A percentile compares a stretch with the other conserved stretches of the same genome.
Evolutionary conservation across 192 early-diverging fungal species (phyloP).

Genomic region (Umbelopsis ramanniana): DNA sequence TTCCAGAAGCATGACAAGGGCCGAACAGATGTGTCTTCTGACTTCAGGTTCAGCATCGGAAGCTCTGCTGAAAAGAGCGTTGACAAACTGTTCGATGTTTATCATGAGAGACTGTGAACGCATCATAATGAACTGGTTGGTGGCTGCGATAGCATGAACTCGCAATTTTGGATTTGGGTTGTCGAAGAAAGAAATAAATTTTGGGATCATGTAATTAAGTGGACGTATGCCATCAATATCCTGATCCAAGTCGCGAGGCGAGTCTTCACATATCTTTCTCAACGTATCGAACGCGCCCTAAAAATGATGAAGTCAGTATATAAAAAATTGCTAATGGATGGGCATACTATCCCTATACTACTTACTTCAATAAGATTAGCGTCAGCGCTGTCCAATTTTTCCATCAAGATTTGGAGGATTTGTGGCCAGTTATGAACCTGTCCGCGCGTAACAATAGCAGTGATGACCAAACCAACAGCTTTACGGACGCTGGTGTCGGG

Average conservation of each 20-base stretch:
- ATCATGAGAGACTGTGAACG: slow-evolving; percentile 74
- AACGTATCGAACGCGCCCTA: slow-evolving; percentile 86
- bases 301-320: not conserved
- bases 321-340: not conserved
- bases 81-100: slow-evolving; percentile 73
- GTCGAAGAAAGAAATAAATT: slow-evolving; percentile 85
- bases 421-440: slow-evolving; percentile 83
- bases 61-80: slow-evolving; percentile 81
- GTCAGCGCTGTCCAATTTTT: slow-evolving; percentile 74
- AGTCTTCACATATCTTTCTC: slow-evolving; percentile 97
- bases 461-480: slow-evolving; percentile 88
- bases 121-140: slow-evolving; percentile 86
- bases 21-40: slow-evolving; percentile 92
- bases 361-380: slow-evolving; percentile 78
- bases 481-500: slow-evolving; percentile 72
- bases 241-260: slow-evolving; percentile 75
- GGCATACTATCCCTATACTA: not conserved
- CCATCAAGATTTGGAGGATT: slow-evolving; percentile 77
- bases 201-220: slow-evolving; percentile 86
- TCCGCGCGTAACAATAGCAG: slow-evolving; percentile 77
- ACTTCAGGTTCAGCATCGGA: slow-evolving; percentile 84
- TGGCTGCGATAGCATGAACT: slow-evolving; percentile 78
- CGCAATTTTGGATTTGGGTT: slow-evolving; percentile 77
- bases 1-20: slow-evolving; percentile 90
- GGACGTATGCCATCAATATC: slow-evolving; percentile 74